A percentile compares a stretch with the other conserved stretches of the same genome.
Evolutionary conservation across 345 rosid genomes (phyloP).

Genomic region (Linum usitatissimum): DNA sequence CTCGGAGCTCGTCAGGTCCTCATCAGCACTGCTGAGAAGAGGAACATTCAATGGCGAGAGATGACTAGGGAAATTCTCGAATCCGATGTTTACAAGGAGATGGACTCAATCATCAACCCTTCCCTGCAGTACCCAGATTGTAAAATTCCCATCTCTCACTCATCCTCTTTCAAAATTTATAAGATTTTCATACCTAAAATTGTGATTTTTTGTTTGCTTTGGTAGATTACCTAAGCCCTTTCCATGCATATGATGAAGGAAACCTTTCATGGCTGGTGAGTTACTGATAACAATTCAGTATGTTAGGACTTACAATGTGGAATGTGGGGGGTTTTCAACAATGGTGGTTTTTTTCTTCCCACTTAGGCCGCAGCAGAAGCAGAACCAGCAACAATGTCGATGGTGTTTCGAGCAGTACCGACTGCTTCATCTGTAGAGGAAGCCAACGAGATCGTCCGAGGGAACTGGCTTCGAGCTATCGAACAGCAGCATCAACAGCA

Average conservation of each 20-base stretch:
- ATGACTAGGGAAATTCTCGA: slow-evolving; percentile 44
- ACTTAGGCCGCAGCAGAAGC: slow-evolving; percentile 69
- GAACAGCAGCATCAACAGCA: slow-evolving; percentile 34
- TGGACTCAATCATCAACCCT: slow-evolving; percentile 35
- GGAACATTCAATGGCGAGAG: slow-evolving; percentile 47
- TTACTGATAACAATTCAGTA: not conserved
- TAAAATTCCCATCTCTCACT: slow-evolving; percentile 13
- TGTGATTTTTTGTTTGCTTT: not conserved
- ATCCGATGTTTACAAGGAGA: slow-evolving; percentile 52
- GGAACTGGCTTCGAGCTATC: slow-evolving; percentile 44
- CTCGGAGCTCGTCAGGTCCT: slow-evolving; percentile 59
- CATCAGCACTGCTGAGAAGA: slow-evolving; percentile 61
- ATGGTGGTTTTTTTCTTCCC: slow-evolving; percentile 1
- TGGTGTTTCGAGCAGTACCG: slow-evolving; percentile 41
- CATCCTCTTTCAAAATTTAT: not conserved
- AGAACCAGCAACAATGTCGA: slow-evolving; percentile 48
- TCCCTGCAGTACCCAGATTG: slow-evolving; percentile 48
- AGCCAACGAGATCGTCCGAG: slow-evolving; percentile 39
- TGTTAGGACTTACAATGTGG: not conserved
- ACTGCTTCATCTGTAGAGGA: slow-evolving; percentile 34
- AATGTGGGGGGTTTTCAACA: not conserved
- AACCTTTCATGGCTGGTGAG: slow-evolving; percentile 66
- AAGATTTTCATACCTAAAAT: not conserved
- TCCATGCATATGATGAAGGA: slow-evolving; percentile 67
- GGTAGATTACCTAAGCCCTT: slow-evolving; percentile 54